Evolutionary conservation across 192 early-diverging fungal species (phyloP).

Genomic region (Chytriomyces hyalinus): DNA sequence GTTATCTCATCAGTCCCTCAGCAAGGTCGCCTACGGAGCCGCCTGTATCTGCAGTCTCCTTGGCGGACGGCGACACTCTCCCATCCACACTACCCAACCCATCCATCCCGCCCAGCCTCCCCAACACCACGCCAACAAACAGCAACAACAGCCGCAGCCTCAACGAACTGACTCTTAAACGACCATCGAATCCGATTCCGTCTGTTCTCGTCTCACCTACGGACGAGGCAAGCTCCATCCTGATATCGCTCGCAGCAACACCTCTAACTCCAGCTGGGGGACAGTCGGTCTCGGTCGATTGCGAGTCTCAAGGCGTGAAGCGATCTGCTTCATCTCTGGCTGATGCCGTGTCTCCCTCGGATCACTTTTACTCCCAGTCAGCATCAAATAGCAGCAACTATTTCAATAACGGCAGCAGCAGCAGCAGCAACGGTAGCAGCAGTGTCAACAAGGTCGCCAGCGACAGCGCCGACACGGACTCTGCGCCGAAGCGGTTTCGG

Average conservation of each 20-base stretch:
- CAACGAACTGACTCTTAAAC: neutral
- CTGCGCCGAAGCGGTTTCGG: neutral
- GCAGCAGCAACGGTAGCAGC: too few species aligned
- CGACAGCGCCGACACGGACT: neutral
- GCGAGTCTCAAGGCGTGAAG: too few species aligned
- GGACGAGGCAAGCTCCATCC: neutral
- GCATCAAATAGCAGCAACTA: too few species aligned
- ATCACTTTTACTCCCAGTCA: too few species aligned
- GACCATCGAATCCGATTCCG: neutral
- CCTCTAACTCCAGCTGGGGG: neutral
- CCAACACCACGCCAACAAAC: neutral
- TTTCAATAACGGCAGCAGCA: too few species aligned
- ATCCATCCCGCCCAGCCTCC: neutral
- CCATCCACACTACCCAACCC: neutral
- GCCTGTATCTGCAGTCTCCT: neutral
- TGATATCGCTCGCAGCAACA: neutral
- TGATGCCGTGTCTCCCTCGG: too few species aligned
- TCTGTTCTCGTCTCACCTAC: neutral
- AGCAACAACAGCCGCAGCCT: constrained; percentile 1
- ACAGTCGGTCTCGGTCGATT: too few species aligned
- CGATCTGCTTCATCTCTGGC: too few species aligned
- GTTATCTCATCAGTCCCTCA: neutral
- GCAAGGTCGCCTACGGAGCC: neutral
- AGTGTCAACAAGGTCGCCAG: neutral
- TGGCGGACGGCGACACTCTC: neutral